Evolutionary conservation across 352 stramenopile species (phyloP).

Genomic region (Albugo laibachii): DNA sequence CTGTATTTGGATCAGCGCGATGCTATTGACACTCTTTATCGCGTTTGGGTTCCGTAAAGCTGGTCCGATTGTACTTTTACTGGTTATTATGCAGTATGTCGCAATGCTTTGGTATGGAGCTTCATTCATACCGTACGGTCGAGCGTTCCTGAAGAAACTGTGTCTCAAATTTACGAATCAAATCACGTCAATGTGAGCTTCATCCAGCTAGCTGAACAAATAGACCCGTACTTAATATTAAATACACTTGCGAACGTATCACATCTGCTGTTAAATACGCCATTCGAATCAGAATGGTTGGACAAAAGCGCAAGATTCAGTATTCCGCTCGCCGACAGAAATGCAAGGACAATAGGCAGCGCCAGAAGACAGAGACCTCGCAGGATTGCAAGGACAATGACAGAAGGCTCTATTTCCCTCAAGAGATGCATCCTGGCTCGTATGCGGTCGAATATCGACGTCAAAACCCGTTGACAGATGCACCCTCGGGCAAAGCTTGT

Average conservation of each 20-base stretch:
- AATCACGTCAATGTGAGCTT: slow-evolving; percentile 14
- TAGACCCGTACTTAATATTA: no score
- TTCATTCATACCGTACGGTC: slow-evolving; percentile 63
- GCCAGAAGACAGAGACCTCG: slow-evolving; percentile 3
- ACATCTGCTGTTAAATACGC: no score
- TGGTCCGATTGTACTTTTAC: slow-evolving; percentile 35
- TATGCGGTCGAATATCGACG: slow-evolving; percentile 31
- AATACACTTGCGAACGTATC: no score
- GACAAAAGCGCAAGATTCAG: slow-evolving; percentile 52
- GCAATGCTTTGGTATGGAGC: slow-evolving; percentile 74
- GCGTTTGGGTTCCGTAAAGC: slow-evolving; percentile 51
- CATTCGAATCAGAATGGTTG: slow-evolving; percentile 2
- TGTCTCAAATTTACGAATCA: slow-evolving; percentile 31
- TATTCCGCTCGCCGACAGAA: slow-evolving; percentile 57
- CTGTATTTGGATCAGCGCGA: slow-evolving; percentile 56
- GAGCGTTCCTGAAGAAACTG: slow-evolving; percentile 56
- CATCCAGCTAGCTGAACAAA: background rate
- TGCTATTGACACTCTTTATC: slow-evolving; percentile 51
- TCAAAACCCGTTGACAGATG: slow-evolving; percentile 3
- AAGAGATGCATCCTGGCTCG: slow-evolving; percentile 49
- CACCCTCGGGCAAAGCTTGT: background rate
- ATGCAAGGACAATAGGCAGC: slow-evolving; percentile 15
- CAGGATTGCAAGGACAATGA: slow-evolving; percentile 15
- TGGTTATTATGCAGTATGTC: slow-evolving; percentile 58
- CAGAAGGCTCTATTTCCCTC: slow-evolving; percentile 27